phyloP scores from a whole-genome alignment of 2,329 filamentous ascomycete species.

The Arthrobotrys sphaeroides region DNA sequence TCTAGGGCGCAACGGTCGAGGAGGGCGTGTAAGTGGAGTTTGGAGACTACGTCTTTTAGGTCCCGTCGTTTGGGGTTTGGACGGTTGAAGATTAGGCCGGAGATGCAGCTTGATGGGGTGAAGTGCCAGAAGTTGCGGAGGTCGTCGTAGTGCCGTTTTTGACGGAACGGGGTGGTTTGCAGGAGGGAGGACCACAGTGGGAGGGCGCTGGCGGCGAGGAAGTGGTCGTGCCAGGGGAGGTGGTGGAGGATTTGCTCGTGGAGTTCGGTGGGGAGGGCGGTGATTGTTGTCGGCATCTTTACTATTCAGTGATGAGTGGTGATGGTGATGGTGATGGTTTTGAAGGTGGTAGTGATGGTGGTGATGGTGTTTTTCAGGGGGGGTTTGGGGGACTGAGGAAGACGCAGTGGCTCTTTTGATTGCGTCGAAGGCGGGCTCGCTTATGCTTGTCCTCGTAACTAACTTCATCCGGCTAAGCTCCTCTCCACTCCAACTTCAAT shows the following conservation, averaged over 20 bases:
- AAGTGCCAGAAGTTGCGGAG: slow-evolving; percentile 13
- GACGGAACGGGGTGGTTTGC: slow-evolving; percentile 13
- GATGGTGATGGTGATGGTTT: too few species aligned
- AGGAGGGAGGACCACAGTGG: slow-evolving; percentile 20
- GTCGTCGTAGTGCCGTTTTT: slow-evolving; percentile 30
- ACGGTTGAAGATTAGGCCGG: slow-evolving; percentile 13
- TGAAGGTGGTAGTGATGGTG: too few species aligned
- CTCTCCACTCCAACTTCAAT: neutral
- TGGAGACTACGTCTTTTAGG: neutral
- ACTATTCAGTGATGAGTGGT: neutral
- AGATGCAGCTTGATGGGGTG: neutral
- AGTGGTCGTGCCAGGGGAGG: slow-evolving; percentile 40
- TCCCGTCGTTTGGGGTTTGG: neutral
- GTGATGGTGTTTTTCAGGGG: neutral
- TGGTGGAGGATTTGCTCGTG: slow-evolving; percentile 39
- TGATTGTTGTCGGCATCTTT: slow-evolving; percentile 18
- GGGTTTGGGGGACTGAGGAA: neutral
- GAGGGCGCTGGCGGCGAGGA: slow-evolving; percentile 23
- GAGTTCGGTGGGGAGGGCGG: slow-evolving; percentile 29
- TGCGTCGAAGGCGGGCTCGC: neutral
- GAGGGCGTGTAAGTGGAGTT: slow-evolving; percentile 12
- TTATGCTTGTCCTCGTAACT: neutral
- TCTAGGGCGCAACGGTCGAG: slow-evolving; percentile 9
- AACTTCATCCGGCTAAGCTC: neutral
- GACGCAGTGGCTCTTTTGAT: too few species aligned